Base-by-base conservation (phyloP, 306 rosid genomes). In the Corylus heterophylla region DNA sequence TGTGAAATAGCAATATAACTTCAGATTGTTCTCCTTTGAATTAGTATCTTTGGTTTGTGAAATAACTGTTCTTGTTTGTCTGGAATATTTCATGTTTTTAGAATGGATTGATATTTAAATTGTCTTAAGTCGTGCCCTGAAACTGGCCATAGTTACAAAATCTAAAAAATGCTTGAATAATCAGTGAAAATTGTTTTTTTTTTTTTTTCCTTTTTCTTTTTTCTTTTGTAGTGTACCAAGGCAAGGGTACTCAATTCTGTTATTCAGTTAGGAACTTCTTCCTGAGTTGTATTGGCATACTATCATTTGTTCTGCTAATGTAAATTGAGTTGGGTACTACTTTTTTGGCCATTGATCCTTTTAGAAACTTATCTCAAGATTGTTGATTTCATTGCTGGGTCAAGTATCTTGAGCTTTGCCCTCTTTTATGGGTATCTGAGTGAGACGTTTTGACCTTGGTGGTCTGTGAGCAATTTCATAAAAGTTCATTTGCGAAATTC, bases 241-340 rank as follows among this genome's bases (percentile, higher is more conserved):
- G 71, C 71, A 37, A 67, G 49, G 71, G 22, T 67, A 67, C 66
- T 20, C 35, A 20, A 58, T 67, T 67, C 50, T 39, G 50, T 62
- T 29, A 29, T 29, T 62, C 44, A 27, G 42, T 25, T 29, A 52
- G 17, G n/a, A 59, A 59, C 66, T 25, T 59, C 25, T 59, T 25
- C 29, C 66, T 12, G 12, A 20, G 66, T 59, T 8, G 37, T 59
- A 59, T 59, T 0, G 66, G 29, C 1, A 5, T 22, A 25, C 17
- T 12, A 2, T 59, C 29, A 25, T 59, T 0, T 22, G 27, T 59
- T 25, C 31, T 59, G 35, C 35, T 20, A 22, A 25, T 59, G 7
- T 59, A 11, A 59, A 29, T 59, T 59, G 35, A 59, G 16, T 59
- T 59, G 66, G 66, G 29, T 3, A 22, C 66, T 59, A 59, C 1